Conservation (phyloP, 768 basidiomycete species). For the Roridomyces roridus region DNA sequence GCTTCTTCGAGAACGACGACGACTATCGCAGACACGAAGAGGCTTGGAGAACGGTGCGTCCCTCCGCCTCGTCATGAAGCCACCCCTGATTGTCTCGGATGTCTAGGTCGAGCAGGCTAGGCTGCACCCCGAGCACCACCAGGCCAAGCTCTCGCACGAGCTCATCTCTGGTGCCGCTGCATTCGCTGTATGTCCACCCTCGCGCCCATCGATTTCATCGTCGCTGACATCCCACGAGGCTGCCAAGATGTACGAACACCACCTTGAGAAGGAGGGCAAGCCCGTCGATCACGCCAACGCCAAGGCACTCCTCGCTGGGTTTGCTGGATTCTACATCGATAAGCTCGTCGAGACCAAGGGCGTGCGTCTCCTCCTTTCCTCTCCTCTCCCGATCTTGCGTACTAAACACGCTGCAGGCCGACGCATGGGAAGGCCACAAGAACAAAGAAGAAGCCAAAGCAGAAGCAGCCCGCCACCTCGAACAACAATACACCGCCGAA, state of each 20-base stretch:
- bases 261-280: conserved; percentile 53
- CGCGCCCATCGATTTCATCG: background rate
- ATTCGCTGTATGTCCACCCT: conserved; percentile 51
- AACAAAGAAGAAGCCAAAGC: too few relatives aligned
- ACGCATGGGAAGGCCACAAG: too few relatives aligned
- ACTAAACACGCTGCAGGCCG: too few relatives aligned
- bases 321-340: conserved; percentile 54
- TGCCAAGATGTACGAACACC: conserved; percentile 65
- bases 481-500: too few relatives aligned
- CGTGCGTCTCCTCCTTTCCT: background rate
- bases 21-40: background rate
- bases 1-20: background rate
- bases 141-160: conserved; percentile 67
- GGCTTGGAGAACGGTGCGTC: background rate
- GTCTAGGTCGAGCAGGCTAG: conserved; percentile 26
- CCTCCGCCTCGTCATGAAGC: background rate
- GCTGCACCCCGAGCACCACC: conserved; percentile 52
- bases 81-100: background rate
- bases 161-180: conserved; percentile 70
- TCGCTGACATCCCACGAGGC: conserved; percentile 44
- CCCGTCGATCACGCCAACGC: conserved; percentile 56
- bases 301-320: conserved; percentile 64
- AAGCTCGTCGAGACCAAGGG: conserved; percentile 11
- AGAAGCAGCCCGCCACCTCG: too few relatives aligned
- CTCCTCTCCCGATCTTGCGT: background rate